These are phyloP conservation scores for Tolypocladium nubicola DNA, from an alignment of 2,329 filamentous ascomycete genomes.

Conservation along the genomic window DNA sequence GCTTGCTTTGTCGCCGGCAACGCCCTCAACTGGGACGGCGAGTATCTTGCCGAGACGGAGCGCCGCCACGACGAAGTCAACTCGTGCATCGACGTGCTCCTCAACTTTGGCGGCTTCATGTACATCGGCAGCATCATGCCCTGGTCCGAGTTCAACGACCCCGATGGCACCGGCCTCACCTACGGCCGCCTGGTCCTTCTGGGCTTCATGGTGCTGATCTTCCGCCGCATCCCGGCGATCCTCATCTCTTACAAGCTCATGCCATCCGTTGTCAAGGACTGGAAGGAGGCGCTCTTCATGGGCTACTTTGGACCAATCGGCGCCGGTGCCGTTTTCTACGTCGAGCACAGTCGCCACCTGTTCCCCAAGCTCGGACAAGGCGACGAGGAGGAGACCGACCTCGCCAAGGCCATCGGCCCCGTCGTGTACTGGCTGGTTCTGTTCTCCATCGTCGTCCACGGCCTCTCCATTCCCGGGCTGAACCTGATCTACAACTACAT, in stretches of 20 bases:
- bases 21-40: conserved; percentile 50
- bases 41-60: conserved; percentile 45
- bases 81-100: conserved; percentile 42
- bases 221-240: conserved; percentile 47
- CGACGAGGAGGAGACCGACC: conserved; percentile 21
- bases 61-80: conserved; percentile 51
- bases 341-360: conserved; percentile 36
- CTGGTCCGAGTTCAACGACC: conserved; percentile 43
- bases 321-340: conserved; percentile 66
- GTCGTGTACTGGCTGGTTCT: conserved; percentile 31
- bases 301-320: conserved; percentile 68
- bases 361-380: conserved; percentile 24
- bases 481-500: conserved; percentile 25
- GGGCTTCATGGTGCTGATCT: conserved; percentile 39
- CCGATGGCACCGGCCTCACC: conserved; percentile 41
- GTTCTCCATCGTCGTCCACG: conserved; percentile 13
- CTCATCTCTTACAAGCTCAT: conserved; percentile 44
- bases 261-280: conserved; percentile 38
- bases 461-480: conserved; percentile 35
- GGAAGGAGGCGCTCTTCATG: conserved; percentile 50
- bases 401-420: conserved; percentile 25
- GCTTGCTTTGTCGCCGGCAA: conserved; percentile 51
- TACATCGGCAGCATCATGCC: conserved; percentile 46
- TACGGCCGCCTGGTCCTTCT: conserved; percentile 37
- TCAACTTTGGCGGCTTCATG: conserved; percentile 52